Evolutionary conservation across 78 protist species (phyloP), one percentile per base, ranked within the genome.

Genomic region (Neovahlkampfia damariscottae): DNA sequence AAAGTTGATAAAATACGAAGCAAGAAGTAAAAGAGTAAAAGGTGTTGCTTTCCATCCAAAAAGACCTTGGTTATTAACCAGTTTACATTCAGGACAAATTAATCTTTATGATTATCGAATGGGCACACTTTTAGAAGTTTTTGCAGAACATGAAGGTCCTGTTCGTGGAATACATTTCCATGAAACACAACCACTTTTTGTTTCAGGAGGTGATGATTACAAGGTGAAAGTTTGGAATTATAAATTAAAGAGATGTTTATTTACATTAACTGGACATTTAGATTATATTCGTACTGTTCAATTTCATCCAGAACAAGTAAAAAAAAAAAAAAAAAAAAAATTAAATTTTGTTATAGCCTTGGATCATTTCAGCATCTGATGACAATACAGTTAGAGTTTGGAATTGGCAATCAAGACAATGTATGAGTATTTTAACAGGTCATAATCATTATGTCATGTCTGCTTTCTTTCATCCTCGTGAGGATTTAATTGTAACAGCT

Each of bases 371-470:
- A 3, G 85, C 95, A 2, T 90, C 96, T 1, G 99, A 98, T 72
- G 99, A 98, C 79, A 92, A 91, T 74, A 88, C 98, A 6, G 88
- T 96, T 70, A 90, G 99, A 32, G 91, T 98, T 67, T 98, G 99
- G 99, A 96, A 98, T 83, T 98, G 99, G 99, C 98, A 95, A 83
- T 40, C 90, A 0, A 84, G 98, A 38, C 32, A 74, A 2, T 93
- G 98, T 76, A 67, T 96, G 7, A 34, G 86, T 5, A 96, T 94
- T 27, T 86, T 98, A 37, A 90, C 97, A 6, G 99, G 99, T 0
- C 99, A 98, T 84, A 92, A 92, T 71, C 99, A 98, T 94, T 98
- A 95, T 84, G 99, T 98, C 62, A 98, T 96, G 99, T 89, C 90
- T 41, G 99, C 99, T 4, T 31, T 40, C 29, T 98, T 96, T 86